Percentiles rank a stretch among this genome's conserved stretches.
phyloP scores from a whole-genome alignment of 1,139 yeast genomes.

The Pichia sp. region DNA sequence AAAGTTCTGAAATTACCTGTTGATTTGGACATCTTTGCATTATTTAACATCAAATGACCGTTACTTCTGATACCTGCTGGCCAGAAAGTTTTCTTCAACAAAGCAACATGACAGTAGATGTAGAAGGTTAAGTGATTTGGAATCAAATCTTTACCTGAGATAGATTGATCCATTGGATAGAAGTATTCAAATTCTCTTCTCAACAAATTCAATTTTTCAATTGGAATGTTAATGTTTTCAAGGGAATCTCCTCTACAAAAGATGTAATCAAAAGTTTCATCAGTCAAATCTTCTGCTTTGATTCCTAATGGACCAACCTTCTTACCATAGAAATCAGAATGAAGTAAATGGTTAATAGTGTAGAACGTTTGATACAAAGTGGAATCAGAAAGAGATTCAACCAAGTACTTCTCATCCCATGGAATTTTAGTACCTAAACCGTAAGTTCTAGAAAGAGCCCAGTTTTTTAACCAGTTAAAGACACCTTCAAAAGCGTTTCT shows the following conservation, averaged over 20 bases:
- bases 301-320: conserved; percentile 69
- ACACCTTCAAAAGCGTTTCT: conserved; percentile 92
- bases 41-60: conserved; percentile 92
- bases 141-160: conserved; percentile 95
- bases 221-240: conserved; percentile 57
- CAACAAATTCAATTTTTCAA: conserved; percentile 61
- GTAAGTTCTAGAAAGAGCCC: conserved; percentile 97
- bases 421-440: conserved; percentile 96
- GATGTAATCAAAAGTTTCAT: conserved; percentile 88
- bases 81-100: conserved; percentile 89
- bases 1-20: conserved; percentile 97
- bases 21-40: conserved; percentile 96
- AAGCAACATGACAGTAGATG: conserved; percentile 86
- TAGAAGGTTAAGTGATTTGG: conserved; percentile 97
- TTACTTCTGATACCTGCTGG: conserved; percentile 92
- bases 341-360: conserved; percentile 84
- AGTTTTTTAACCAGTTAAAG: conserved; percentile 92
- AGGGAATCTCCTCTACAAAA: conserved; percentile 64
- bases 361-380: conserved; percentile 95
- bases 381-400: conserved; percentile 94
- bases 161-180: conserved; percentile 86
- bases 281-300: conserved; percentile 81
- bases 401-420: conserved; percentile 93
- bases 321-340: conserved; percentile 80
- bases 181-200: conserved; percentile 94